Conservation (phyloP, 163 green algal species). For the Chlorella variabilis region DNA sequence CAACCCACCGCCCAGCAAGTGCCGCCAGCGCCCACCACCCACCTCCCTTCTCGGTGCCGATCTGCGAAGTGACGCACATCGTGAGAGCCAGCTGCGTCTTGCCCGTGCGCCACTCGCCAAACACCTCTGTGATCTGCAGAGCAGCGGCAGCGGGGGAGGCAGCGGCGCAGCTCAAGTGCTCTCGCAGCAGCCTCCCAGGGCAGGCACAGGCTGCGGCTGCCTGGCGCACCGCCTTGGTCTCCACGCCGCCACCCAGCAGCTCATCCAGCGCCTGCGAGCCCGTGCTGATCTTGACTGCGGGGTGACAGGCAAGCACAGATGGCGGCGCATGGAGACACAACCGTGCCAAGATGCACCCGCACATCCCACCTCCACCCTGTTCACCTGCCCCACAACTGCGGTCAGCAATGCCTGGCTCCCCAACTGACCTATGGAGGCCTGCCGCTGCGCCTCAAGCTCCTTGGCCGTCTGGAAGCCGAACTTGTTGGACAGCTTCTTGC, state of each 20-base stretch:
- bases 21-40: background rate
- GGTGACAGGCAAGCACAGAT: background rate
- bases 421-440: conserved; percentile 13
- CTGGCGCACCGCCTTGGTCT: conserved; percentile 55
- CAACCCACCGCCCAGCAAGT: too few species aligned
- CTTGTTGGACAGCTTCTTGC: conserved; percentile 67
- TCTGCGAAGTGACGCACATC: conserved; percentile 86
- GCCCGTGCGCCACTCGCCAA: conserved; percentile 83
- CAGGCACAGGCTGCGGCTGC: background rate
- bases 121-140: conserved; percentile 83
- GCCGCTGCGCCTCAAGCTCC: conserved; percentile 58
- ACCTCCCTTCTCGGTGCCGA: conserved; percentile 68
- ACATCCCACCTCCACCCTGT: too few species aligned
- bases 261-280: conserved; percentile 71
- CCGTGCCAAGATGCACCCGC: background rate
- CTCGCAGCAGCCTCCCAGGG: background rate
- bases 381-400: background rate
- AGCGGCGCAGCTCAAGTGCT: background rate
- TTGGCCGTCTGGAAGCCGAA: conserved; percentile 69
- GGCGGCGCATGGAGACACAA: background rate
- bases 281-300: conserved; percentile 69
- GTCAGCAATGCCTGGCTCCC: background rate
- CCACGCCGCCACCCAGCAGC: conserved; percentile 77
- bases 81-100: conserved; percentile 91
- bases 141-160: background rate